Percentiles rank a stretch among this genome's conserved stretches.
phyloP scores from a whole-genome alignment of 768 basidiomycete genomes.

The Vararia minispora region DNA sequence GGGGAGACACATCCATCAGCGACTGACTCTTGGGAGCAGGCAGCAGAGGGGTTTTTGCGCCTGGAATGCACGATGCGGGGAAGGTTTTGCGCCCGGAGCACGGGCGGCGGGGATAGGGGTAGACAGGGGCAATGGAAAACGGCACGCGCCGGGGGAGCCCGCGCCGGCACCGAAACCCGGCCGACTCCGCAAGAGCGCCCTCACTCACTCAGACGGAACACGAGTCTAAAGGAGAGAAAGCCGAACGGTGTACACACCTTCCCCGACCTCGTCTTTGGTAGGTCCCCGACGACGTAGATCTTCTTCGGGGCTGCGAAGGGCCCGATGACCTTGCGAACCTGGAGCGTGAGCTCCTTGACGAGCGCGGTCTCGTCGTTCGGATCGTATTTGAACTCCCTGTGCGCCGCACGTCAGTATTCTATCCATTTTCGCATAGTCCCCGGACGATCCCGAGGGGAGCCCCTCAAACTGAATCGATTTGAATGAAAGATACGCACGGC shows the following conservation, averaged over 20 bases:
- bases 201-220: not conserved
- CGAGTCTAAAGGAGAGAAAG: not conserved
- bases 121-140: too few relatives aligned
- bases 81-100: too few relatives aligned
- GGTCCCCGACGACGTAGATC: conserved; percentile 69
- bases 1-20: not conserved
- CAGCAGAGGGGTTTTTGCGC: too few relatives aligned
- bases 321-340: conserved; percentile 96
- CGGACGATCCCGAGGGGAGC: too few relatives aligned
- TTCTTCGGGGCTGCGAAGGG: conserved; percentile 97
- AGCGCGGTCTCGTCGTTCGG: conserved; percentile 56
- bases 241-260: conserved; percentile 49
- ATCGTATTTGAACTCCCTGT: conserved; percentile 73
- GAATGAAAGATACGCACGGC: conserved; percentile 46
- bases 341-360: conserved; percentile 80
- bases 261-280: conserved; percentile 92
- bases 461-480: not conserved
- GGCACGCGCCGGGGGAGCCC: too few relatives aligned
- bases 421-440: too few relatives aligned
- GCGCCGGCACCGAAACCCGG: too few relatives aligned
- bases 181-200: too few relatives aligned
- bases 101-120: too few relatives aligned
- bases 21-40: too few relatives aligned
- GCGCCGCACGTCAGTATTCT: too few relatives aligned
- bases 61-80: too few relatives aligned